Conservation (phyloP, 1,284 basidiomycete genomes). For the Cutaneotrichosporon cavernicola region DNA sequence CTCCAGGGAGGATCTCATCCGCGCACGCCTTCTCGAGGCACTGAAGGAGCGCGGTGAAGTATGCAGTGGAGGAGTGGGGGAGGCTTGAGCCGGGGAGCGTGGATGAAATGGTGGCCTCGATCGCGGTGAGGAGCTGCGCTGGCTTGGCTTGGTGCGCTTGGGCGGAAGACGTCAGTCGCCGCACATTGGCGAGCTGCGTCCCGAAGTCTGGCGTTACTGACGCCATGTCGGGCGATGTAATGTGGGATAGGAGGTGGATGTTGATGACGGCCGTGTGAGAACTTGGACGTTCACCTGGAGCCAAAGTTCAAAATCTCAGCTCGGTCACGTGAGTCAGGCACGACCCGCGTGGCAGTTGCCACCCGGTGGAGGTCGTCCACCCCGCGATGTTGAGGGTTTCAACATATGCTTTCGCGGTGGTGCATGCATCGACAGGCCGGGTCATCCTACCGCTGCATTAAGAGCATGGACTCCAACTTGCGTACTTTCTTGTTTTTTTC, state of each 20-base stretch:
- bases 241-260: conserved; percentile 8
- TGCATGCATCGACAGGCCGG: not conserved
- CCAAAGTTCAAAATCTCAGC: conserved; percentile 15
- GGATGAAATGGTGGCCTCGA: conserved; percentile 74
- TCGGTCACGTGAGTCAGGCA: conserved; percentile 9
- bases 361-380: conserved; percentile 8
- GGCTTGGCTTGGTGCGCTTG: conserved; percentile 86
- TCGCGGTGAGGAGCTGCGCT: conserved; percentile 80
- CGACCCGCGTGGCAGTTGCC: not conserved
- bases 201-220: conserved; percentile 33
- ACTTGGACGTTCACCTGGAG: not conserved
- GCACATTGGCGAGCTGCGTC: conserved; percentile 73
- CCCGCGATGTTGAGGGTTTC: not conserved
- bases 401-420: not conserved
- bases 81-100: conserved; percentile 57
- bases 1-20: conserved; percentile 37
- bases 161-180: conserved; percentile 77
- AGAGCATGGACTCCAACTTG: not conserved
- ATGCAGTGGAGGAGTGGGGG: conserved; percentile 76
- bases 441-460: no score
- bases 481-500: not conserved
- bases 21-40: conserved; percentile 50
- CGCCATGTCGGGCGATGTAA: conserved; percentile 19
- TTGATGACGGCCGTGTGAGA: not conserved
- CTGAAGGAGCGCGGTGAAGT: conserved; percentile 76